Evolutionary conservation across 2,329 filamentous ascomycete species (phyloP).

Genomic region (Lecanicillium sp.): DNA sequence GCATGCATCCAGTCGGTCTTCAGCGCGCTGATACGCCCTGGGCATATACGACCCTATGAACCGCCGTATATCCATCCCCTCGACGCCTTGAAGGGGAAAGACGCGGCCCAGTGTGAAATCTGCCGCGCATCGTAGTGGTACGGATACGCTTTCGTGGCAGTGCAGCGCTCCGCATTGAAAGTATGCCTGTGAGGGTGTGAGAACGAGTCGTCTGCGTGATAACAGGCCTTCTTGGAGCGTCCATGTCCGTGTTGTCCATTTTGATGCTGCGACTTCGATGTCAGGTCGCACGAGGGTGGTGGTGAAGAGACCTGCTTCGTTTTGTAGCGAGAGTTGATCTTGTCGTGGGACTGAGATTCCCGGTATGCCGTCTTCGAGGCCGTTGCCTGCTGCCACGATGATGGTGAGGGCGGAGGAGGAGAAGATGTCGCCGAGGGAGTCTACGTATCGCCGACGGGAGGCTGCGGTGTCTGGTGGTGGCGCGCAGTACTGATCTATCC

Average conservation of each 20-base stretch:
- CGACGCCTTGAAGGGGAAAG: conserved; percentile 18
- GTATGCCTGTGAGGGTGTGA: conserved; percentile 28
- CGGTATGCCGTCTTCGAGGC: conserved; percentile 22
- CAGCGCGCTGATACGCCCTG: conserved; percentile 17
- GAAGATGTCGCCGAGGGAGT: conserved; percentile 26
- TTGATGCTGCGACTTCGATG: conserved; percentile 24
- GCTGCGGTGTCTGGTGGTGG: conserved; percentile 16
- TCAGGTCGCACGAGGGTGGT: conserved; percentile 27
- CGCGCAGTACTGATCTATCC: conserved; percentile 29
- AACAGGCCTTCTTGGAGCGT: conserved; percentile 29
- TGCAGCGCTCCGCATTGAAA: conserved; percentile 28
- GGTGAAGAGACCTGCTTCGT: conserved; percentile 23
- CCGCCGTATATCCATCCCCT: conserved; percentile 17
- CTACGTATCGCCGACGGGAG: conserved; percentile 19
- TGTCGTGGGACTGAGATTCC: conserved; percentile 24
- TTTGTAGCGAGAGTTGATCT: conserved; percentile 26
- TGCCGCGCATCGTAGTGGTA: conserved; percentile 22
- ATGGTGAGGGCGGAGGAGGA: conserved; percentile 23
- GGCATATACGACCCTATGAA: conserved; percentile 23
- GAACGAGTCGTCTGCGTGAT: conserved; percentile 25
- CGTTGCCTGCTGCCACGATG: conserved; percentile 24
- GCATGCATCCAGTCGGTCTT: conserved; percentile 26
- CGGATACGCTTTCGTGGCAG: conserved; percentile 27
- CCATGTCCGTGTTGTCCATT: conserved; percentile 26
- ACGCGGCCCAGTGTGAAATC: conserved; percentile 23